Percentiles rank a stretch among this genome's conserved stretches.
These are phyloP conservation scores for Aspergillus caelatus DNA, from an alignment of 2,329 filamentous ascomycete genomes.

Conservation along the genomic window DNA sequence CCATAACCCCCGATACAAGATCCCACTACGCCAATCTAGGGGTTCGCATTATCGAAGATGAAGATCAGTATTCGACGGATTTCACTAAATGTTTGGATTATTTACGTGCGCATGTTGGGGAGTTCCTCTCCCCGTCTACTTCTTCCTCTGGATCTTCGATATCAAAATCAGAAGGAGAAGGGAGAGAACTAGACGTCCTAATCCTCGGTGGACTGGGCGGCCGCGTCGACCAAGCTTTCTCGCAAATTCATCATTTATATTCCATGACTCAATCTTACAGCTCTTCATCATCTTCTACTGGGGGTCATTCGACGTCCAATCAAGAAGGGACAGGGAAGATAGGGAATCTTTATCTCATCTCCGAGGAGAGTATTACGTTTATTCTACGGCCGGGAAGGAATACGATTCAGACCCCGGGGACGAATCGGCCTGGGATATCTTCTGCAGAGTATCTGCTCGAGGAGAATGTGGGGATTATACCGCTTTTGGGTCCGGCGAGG, in stretches of 20 bases:
- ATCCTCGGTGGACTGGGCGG: constrained; percentile 84
- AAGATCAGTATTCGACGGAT: constrained; percentile 88
- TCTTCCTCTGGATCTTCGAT: constrained; percentile 5
- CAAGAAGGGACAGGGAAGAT: background rate
- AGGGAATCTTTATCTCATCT: constrained; percentile 76
- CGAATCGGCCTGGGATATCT: constrained; percentile 19
- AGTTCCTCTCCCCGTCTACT: constrained; percentile 22
- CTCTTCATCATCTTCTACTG: background rate
- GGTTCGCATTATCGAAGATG: constrained; percentile 67
- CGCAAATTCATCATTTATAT: constrained; percentile 83
- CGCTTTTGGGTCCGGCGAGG: constrained; percentile 74
- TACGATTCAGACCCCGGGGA: constrained; percentile 63
- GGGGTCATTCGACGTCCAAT: background rate
- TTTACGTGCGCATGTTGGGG: constrained; percentile 47
- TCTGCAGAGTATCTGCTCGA: constrained; percentile 55
- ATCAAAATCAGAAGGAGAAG: constrained; percentile 12
- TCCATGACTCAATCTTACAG: constrained; percentile 42
- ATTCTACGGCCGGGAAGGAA: constrained; percentile 73
- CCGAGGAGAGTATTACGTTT: constrained; percentile 79
- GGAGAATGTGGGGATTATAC: constrained; percentile 83
- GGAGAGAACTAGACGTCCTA: constrained; percentile 63
- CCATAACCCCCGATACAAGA: constrained; percentile 64
- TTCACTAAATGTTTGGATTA: constrained; percentile 79
- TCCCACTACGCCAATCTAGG: constrained; percentile 66
- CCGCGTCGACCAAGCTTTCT: constrained; percentile 88